Conservation (phyloP, 768 basidiomycete genomes). For the Lactarius trivialis region DNA sequence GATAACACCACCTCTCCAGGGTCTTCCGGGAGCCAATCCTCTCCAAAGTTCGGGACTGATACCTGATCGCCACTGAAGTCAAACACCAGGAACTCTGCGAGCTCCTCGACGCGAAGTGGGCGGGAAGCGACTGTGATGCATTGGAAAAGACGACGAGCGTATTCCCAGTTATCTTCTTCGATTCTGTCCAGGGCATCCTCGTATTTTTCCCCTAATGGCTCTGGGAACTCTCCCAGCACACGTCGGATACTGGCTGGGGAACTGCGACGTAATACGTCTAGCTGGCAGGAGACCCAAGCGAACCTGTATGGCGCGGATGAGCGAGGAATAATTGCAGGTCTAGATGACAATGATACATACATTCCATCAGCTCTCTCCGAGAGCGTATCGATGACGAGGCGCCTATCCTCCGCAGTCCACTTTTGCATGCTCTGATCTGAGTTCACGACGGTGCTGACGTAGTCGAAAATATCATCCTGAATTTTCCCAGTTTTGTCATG, state of each 20-base stretch:
- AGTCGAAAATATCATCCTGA: neutral
- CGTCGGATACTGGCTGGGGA: neutral
- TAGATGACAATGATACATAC: neutral
- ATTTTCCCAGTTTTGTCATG: neutral
- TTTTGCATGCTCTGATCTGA: conserved; percentile 1
- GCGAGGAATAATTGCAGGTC: neutral
- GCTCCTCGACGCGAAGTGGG: neutral
- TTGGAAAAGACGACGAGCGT: neutral
- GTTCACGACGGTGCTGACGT: neutral
- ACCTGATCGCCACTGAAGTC: neutral
- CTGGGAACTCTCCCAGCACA: neutral
- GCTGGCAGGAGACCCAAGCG: conserved; percentile 3
- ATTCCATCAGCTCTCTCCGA: conserved; percentile 3
- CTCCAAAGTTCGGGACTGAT: neutral
- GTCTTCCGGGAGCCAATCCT: neutral
- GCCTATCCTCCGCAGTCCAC: neutral
- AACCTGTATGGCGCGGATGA: neutral
- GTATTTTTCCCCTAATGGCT: conserved; percentile 4
- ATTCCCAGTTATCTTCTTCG: neutral
- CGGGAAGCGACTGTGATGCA: neutral
- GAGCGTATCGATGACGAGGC: neutral
- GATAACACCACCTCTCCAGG: neutral
- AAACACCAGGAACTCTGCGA: neutral
- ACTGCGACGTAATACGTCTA: too few species aligned
- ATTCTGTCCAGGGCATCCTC: neutral